Percentiles rank a stretch among this genome's conserved stretches.
phyloP scores from a whole-genome alignment of 2,329 filamentous ascomycete species.

The Epicoccum sorghinum region DNA sequence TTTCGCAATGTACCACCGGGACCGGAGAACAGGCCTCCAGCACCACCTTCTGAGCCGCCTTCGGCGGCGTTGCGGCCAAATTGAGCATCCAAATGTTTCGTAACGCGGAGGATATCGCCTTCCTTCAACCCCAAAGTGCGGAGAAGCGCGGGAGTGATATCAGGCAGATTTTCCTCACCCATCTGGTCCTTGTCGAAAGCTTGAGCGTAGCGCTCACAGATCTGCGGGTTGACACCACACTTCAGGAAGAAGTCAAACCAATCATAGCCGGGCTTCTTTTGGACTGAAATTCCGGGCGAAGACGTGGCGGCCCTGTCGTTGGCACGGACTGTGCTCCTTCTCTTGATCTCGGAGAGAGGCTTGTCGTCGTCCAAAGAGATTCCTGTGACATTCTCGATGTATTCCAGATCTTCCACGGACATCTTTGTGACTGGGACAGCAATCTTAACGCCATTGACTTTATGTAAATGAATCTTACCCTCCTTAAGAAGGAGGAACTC shows the following conservation, averaged over 20 bases:
- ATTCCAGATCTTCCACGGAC: slow-evolving; percentile 93
- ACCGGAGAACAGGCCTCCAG: slow-evolving; percentile 86
- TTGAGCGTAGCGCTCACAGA: slow-evolving; percentile 92
- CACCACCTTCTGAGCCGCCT: slow-evolving; percentile 64
- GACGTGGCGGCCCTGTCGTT: slow-evolving; percentile 55
- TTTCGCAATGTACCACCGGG: slow-evolving; percentile 90
- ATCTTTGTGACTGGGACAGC: slow-evolving; percentile 95
- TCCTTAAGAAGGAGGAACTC: slow-evolving; percentile 95
- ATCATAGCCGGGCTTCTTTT: slow-evolving; percentile 81
- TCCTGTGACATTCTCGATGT: slow-evolving; percentile 87
- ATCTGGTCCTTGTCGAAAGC: slow-evolving; percentile 91
- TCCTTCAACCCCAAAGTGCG: slow-evolving; percentile 92
- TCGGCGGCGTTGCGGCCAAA: slow-evolving; percentile 66
- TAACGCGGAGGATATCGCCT: slow-evolving; percentile 94
- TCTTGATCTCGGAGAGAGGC: slow-evolving; percentile 81
- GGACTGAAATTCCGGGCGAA: slow-evolving; percentile 66
- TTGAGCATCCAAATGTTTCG: slow-evolving; percentile 83
- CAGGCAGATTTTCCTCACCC: slow-evolving; percentile 90
- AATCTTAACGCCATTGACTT: slow-evolving; percentile 97
- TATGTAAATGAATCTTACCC: slow-evolving; percentile 96
- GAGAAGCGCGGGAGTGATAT: slow-evolving; percentile 82
- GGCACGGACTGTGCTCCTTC: slow-evolving; percentile 52
- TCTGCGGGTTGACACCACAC: slow-evolving; percentile 87
- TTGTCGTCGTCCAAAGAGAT: slow-evolving; percentile 91
- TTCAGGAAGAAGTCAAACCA: slow-evolving; percentile 99